Conservation (phyloP, 1,284 basidiomycete genomes). For the Cutaneotrichosporon mucoides region DNA sequence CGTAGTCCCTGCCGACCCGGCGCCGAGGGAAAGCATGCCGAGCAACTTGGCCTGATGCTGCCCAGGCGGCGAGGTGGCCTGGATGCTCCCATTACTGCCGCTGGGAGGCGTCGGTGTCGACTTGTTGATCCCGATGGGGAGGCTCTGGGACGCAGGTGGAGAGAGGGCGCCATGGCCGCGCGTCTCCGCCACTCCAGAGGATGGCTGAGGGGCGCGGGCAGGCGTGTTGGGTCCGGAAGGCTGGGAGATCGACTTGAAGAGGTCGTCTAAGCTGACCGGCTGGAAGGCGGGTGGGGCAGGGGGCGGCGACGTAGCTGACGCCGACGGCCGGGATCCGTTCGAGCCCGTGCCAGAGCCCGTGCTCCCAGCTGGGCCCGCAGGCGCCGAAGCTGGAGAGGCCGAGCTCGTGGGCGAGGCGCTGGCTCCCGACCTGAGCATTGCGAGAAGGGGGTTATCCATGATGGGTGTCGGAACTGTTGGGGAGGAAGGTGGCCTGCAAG, state of each 20-base stretch:
- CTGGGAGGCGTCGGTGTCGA: not conserved
- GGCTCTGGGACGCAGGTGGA: no score
- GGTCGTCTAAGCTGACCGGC: slow-evolving; percentile 31
- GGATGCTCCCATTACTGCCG: not conserved
- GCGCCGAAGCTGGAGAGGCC: not conserved
- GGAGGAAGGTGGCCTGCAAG: no score
- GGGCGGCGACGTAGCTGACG: slow-evolving; percentile 20
- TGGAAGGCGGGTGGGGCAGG: slow-evolving; percentile 30
- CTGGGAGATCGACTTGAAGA: slow-evolving; percentile 35
- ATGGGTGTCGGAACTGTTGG: slow-evolving; percentile 3
- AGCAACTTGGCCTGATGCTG: slow-evolving; percentile 22
- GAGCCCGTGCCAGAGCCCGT: slow-evolving; percentile 1
- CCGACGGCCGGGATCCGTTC: slow-evolving; percentile 3
- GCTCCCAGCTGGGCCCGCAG: slow-evolving; percentile 1
- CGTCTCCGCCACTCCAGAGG: no score
- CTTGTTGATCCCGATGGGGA: not conserved
- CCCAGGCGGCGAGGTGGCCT: not conserved
- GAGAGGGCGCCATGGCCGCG: no score
- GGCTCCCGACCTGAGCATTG: slow-evolving; percentile 35
- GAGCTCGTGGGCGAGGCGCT: slow-evolving; percentile 5
- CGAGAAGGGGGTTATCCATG: slow-evolving; percentile 36
- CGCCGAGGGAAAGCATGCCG: slow-evolving; percentile 14
- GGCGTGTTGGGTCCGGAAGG: not conserved
- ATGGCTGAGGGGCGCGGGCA: no score
- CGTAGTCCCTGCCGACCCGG: slow-evolving; percentile 3